A percentile compares a stretch with the other conserved stretches of the same genome.
These are phyloP conservation scores for Telfairia occidentalis DNA, from an alignment of 331 rosid genomes.

Conservation along the genomic window DNA sequence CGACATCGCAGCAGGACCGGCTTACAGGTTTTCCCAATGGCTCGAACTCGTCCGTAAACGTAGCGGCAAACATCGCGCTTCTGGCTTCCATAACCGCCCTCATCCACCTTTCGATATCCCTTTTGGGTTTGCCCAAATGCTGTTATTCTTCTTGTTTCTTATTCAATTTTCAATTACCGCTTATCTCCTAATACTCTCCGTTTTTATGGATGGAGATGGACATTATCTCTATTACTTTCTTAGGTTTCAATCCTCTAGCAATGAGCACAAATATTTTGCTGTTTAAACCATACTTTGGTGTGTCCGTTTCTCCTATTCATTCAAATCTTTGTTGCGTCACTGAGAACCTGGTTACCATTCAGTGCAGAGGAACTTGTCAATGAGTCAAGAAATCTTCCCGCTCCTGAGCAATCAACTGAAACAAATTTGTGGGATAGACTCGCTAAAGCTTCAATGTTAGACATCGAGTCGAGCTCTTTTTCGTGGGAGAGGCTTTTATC, in stretches of 20 bases:
- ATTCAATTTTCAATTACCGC: neutral
- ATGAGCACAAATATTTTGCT: no score
- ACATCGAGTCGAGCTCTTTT: constrained; percentile 56
- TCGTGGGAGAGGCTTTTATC: constrained; percentile 80
- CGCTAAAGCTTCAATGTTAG: constrained; percentile 68
- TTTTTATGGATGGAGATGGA: no score
- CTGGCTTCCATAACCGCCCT: constrained; percentile 65
- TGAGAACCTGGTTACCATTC: constrained; percentile 19
- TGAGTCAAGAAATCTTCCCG: constrained; percentile 20
- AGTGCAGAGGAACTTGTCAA: constrained; percentile 39
- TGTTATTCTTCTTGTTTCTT: neutral
- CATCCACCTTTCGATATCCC: constrained; percentile 25
- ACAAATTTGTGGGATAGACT: constrained; percentile 85
- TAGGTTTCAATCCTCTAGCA: neutral
- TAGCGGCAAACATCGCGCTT: constrained; percentile 39
- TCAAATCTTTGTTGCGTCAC: neutral
- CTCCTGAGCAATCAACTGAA: constrained; percentile 46
- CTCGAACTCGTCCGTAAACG: constrained; percentile 89
- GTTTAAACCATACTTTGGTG: no score
- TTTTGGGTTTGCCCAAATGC: constrained; percentile 33
- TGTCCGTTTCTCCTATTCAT: neutral
- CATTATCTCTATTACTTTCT: neutral
- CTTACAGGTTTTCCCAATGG: constrained; percentile 84
- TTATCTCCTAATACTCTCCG: neutral
- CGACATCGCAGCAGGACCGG: constrained; percentile 76